Evolutionary conservation across 495 filamentous ascomycete genomes (phyloP), one percentile per base, ranked within the genome.

Genomic region (Aeminium ludgeri): DNA sequence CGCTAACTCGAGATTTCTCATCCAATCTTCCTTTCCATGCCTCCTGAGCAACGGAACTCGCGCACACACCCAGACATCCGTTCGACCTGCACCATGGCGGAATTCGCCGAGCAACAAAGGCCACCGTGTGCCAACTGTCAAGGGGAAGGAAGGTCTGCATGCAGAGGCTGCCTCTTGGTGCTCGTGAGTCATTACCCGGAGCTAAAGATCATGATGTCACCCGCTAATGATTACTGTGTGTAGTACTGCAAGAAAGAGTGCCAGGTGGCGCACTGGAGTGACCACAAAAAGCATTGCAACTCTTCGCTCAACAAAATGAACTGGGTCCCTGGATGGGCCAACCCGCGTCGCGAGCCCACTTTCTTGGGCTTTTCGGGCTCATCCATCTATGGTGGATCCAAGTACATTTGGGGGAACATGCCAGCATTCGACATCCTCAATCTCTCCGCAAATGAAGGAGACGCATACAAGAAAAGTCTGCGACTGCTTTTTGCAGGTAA

Each of bases 351-450:
- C n/a, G 19, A 17, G 10, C 61, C 58, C 16, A 20, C 33, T 0
- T 65, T 54, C 58, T 34, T 49, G 0, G 30, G 34, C 17, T 20
- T 36, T 13, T 27, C 23, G 12, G 40, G 33, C 3, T 11, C 36
- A 1, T 17, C 38, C 10, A 10, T 40, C 8, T 45, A 37, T 35
- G 51, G 51, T 10, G 16, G 11, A 1, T 36, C 19, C 57, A 65
- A 54, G 30, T 61, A 53, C 34, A 46, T 61, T 5, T 68, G 60
- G 60, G 61, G 63, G 1, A 59, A 64, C 35, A 38, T 62, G 1
- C 61, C 63, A 30, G 63, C 68, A 2, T 20, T 67, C 6, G 66
- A 70, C 46, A 33, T 69, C 8, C 48, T 70, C 1, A 43, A 57
- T 2, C 45, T 68, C 1, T 40, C 44, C 11, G n/a, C 34, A 1